These are phyloP conservation scores for Phialocephala subalpina DNA, from an alignment of 2,329 filamentous ascomycete genomes.

Conservation along the genomic window DNA sequence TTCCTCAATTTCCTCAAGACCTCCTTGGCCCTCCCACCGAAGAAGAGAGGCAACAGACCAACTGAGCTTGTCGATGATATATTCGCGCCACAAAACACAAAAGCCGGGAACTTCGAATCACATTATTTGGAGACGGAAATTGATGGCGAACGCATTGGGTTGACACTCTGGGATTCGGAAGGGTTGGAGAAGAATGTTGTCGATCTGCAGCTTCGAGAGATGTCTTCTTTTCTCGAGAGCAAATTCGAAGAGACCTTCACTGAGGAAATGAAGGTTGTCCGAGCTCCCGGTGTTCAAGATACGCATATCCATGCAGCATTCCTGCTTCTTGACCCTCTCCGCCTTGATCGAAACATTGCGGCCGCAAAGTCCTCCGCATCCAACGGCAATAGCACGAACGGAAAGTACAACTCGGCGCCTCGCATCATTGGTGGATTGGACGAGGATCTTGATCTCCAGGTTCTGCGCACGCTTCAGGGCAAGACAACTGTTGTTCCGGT, in stretches of 20 bases:
- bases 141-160: constrained; percentile 86
- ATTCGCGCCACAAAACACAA: constrained; percentile 48
- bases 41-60: constrained; percentile 65
- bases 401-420: constrained; percentile 52
- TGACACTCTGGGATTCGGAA: constrained; percentile 97
- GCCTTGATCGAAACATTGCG: constrained; percentile 84
- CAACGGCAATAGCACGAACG: constrained; percentile 58
- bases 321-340: constrained; percentile 85
- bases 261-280: constrained; percentile 97
- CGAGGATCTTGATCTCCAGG: constrained; percentile 88
- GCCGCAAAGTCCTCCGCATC: constrained; percentile 63
- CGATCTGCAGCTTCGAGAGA: constrained; percentile 91
- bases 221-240: constrained; percentile 91
- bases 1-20: constrained; percentile 96
- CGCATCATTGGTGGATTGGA: constrained; percentile 76
- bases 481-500: constrained; percentile 97
- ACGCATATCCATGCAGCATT: constrained; percentile 98
- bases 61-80: constrained; percentile 59
- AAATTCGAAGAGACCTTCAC: constrained; percentile 98
- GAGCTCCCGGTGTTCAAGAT: constrained; percentile 90
- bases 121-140: constrained; percentile 96
- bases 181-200: constrained; percentile 95
- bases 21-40: constrained; percentile 81
- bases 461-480: constrained; percentile 85
- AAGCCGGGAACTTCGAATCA: constrained; percentile 76